Conservation (phyloP, 306 rosid genomes). For the Dalbergia cultrata region DNA sequence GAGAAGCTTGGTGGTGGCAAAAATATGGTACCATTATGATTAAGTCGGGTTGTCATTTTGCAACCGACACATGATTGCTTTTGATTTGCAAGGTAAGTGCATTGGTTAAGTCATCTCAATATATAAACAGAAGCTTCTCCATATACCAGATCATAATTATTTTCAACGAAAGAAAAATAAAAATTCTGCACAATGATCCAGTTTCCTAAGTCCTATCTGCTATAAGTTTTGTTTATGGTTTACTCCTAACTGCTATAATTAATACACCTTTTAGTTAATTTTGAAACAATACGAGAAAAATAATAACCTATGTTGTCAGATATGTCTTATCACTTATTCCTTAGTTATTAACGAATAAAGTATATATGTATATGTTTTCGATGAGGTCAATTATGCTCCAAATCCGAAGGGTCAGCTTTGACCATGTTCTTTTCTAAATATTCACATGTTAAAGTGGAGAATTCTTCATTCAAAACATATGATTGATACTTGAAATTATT, state of each 20-base stretch:
- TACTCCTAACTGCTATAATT: background rate
- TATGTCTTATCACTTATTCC: background rate
- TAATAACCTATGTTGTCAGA: constrained; percentile 13
- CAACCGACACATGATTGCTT: constrained; percentile 21
- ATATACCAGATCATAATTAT: background rate
- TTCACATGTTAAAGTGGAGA: background rate
- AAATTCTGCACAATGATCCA: background rate
- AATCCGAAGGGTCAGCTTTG: constrained; percentile 28
- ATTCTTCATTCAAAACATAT: background rate
- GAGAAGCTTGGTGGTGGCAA: constrained; percentile 31
- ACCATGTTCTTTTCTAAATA: background rate
- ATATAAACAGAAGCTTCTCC: constrained; percentile 1
- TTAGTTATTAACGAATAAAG: constrained; percentile 2
- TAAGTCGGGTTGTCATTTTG: constrained; percentile 35
- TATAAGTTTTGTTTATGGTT: background rate
- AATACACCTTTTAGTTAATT: background rate
- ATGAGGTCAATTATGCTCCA: background rate
- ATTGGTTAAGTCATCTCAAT: background rate
- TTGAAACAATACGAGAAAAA: constrained; percentile 3
- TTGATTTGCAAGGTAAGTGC: constrained; percentile 7
- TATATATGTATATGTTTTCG: background rate
- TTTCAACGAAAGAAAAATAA: background rate
- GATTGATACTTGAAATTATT: background rate
- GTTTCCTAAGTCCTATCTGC: constrained; percentile 3
- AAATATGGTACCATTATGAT: constrained; percentile 29